Percentiles rank a stretch among this genome's conserved stretches.
Conservation (phyloP, 352 stramenopile genomes). For the Detonula confervacea region DNA sequence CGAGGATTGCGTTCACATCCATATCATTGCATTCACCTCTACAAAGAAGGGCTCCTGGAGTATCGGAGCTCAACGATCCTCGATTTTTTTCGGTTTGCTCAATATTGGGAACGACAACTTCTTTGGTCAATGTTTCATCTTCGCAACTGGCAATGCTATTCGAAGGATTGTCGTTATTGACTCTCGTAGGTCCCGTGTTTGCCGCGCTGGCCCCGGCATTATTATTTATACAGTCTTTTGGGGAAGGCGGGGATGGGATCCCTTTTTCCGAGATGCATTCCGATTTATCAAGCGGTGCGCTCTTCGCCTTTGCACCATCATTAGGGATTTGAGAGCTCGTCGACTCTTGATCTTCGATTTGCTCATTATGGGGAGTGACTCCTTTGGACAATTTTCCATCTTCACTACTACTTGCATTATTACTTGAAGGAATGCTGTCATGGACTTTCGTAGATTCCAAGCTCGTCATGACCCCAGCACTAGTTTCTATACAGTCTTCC, state of each 20-base stretch:
- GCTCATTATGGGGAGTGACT: not conserved
- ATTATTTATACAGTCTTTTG: not conserved
- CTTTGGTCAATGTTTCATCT: not conserved
- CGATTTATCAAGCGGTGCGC: slow-evolving; percentile 1
- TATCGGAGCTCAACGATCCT: not conserved
- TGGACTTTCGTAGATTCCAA: not conserved
- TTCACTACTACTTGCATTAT: not conserved
- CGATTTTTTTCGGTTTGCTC: not conserved
- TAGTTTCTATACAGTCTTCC: not conserved
- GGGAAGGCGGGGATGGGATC: too few relatives aligned
- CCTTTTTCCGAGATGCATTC: not conserved
- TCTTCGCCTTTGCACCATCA: not conserved
- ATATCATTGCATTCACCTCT: not conserved
- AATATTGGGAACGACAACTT: not conserved
- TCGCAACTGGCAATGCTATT: too few relatives aligned
- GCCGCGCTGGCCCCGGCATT: not conserved
- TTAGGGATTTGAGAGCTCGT: not conserved
- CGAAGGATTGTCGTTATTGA: not conserved
- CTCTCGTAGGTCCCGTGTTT: not conserved
- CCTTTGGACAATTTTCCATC: not conserved
- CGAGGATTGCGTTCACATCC: not conserved
- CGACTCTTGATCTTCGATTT: slow-evolving; percentile 2
- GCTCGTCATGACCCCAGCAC: not conserved
- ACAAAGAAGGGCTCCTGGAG: too few relatives aligned
- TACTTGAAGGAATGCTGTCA: not conserved